A percentile compares a stretch with the other conserved stretches of the same genome.
phyloP scores from a whole-genome alignment of 2,329 filamentous ascomycete species.

The Fusarium sp. region DNA sequence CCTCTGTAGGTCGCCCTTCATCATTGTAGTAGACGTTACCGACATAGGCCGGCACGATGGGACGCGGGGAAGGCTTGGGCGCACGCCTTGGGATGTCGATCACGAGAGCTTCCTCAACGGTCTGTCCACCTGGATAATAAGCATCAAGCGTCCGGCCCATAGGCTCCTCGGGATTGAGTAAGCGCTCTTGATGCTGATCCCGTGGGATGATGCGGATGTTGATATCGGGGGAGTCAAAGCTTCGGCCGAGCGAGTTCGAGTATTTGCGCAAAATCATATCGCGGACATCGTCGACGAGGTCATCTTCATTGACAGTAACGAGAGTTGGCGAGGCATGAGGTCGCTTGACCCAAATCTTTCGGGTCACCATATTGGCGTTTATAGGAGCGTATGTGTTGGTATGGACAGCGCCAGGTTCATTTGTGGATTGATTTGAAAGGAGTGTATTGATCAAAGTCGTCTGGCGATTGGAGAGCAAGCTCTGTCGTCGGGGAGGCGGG shows the following conservation, averaged over 20 bases:
- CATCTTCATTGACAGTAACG: conserved; percentile 84
- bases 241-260: conserved; percentile 86
- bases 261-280: conserved; percentile 95
- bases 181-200: conserved; percentile 71
- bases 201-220: conserved; percentile 79
- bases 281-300: conserved; percentile 92
- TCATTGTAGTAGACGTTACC: conserved; percentile 66
- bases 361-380: conserved; percentile 65
- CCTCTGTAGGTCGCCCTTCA: conserved; percentile 71
- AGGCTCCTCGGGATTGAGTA: conserved; percentile 85
- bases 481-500: conserved; percentile 45
- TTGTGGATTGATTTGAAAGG: conserved; percentile 40
- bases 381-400: conserved; percentile 46
- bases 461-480: conserved; percentile 52
- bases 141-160: conserved; percentile 80
- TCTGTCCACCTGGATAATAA: conserved; percentile 87
- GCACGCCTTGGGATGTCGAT: conserved; percentile 88
- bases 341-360: conserved; percentile 96
- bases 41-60: conserved; percentile 50
- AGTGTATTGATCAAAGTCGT: conserved; percentile 47
- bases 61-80: conserved; percentile 75
- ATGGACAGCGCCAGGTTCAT: conserved; percentile 36
- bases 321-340: conserved; percentile 86
- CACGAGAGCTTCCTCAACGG: conserved; percentile 85
- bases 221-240: conserved; percentile 91